Evolutionary conservation across 2,329 filamentous ascomycete species (phyloP), one percentile per base, ranked within the genome.

Genomic region (Penicillium sp.): DNA sequence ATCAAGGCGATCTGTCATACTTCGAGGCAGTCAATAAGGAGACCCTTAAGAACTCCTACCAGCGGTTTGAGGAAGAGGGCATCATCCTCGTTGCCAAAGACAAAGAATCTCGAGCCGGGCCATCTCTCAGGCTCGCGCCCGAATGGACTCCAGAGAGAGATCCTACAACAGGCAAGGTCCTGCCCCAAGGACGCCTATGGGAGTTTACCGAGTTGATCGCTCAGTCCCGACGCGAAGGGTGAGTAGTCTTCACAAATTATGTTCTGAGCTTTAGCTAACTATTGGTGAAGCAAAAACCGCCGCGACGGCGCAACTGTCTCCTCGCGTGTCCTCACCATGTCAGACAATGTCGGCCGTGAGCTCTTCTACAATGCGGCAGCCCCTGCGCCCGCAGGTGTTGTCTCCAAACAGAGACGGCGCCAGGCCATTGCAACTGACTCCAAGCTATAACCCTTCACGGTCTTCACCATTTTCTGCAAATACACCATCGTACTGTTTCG

Each of bases 11-110:
- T 62, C 80, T 98, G 8, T 90, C 86, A 24, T 98, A 98, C 71
- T 97, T 96, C 58, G 93, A 98, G 71, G 90, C 93, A 2, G 91
- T 98, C 54, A 98, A 98, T 75, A 96, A 96, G 61, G 91, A 98
- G 68, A 95, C 90, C 0, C 79, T 98, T 46, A 95, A 93, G 64
- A 98, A 98, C 68, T 86, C 90, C 0, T 96, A 91, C 69, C 77
- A 81, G 29, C 82, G 89, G 13, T 95, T 95, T 61, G 84, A 90
- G 58, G 89, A 96, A 62, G 91, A 97, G 60, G 87, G 89, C 7
- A 94, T 97, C 53, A 77, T 97, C 46, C 73, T 87, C 36, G 78
- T 90, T 0, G 77, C 86, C 24, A 87, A 86, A 59, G 72, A 69
- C 44, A 85, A 83, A 58, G 84, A 85, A 35, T 54, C 63, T 4